phyloP scores from a whole-genome alignment of 805 yeast species.

The Nakazawaea molendinolei region DNA sequence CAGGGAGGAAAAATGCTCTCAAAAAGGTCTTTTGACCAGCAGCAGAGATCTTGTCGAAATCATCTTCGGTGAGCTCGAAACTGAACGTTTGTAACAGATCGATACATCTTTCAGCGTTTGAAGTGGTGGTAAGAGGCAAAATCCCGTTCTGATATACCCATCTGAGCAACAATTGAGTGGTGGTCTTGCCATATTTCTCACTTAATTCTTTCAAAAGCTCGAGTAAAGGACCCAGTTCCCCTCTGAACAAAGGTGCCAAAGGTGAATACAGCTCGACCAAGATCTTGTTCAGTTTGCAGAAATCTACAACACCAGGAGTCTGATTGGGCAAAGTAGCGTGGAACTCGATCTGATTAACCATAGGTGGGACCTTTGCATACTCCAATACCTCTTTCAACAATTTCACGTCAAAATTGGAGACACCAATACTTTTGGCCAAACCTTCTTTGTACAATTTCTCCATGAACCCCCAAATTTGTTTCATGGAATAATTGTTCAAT shows the following conservation, averaged over 20 bases:
- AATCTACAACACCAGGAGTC: constrained; percentile 41
- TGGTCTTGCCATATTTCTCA: constrained; percentile 30
- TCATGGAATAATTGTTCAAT: constrained; percentile 28
- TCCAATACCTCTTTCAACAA: constrained; percentile 37
- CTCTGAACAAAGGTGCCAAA: constrained; percentile 34
- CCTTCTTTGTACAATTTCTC: constrained; percentile 47
- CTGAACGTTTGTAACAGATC: constrained; percentile 28
- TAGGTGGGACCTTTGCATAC: constrained; percentile 37
- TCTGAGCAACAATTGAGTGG: constrained; percentile 36
- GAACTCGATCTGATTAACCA: constrained; percentile 59
- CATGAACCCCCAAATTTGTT: constrained; percentile 41
- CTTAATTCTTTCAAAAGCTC: constrained; percentile 25
- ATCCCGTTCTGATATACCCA: constrained; percentile 36
- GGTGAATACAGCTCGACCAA: constrained; percentile 41
- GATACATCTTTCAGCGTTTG: constrained; percentile 33
- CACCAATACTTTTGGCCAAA: constrained; percentile 50
- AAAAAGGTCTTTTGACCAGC: constrained; percentile 20
- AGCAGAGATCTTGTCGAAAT: constrained; percentile 20
- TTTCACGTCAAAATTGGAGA: constrained; percentile 48
- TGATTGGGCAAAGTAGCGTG: constrained; percentile 59
- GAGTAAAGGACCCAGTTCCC: constrained; percentile 24
- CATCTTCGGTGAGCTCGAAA: constrained; percentile 26
- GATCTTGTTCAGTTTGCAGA: constrained; percentile 27
- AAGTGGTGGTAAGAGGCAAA: constrained; percentile 40
- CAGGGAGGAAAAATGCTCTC: constrained; percentile 20